Conservation (phyloP, 139 green algal species). For the Limnomonas spitsbergensis region DNA sequence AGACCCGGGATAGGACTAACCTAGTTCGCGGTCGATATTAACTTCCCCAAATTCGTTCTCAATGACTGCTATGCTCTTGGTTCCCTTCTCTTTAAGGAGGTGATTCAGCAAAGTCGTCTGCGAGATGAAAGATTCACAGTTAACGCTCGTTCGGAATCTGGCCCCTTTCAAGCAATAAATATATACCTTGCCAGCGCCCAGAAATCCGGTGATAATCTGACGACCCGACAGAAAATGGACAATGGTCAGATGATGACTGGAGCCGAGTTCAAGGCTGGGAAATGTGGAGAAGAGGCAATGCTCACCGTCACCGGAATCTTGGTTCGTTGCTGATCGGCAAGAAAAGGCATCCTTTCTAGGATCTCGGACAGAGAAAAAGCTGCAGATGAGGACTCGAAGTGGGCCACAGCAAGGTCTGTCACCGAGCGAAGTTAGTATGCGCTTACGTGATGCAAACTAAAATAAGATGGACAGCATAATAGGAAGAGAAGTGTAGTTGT, state of each 20-base stretch:
- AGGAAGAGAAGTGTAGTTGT: no score
- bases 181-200: slow-evolving; percentile 20
- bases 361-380: no score
- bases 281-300: not conserved
- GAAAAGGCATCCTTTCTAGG: slow-evolving; percentile 15
- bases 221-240: not conserved
- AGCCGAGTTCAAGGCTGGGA: not conserved
- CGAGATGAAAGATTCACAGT: not conserved
- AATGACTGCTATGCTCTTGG: slow-evolving; percentile 42
- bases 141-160: no score
- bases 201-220: slow-evolving; percentile 22
- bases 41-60: slow-evolving; percentile 62
- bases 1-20: no score
- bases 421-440: no score
- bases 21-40: slow-evolving; percentile 57
- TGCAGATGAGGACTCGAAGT: no score
- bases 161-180: no score
- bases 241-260: no score
- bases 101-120: slow-evolving; percentile 81
- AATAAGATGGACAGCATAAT: no score
- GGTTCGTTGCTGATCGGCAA: not conserved
- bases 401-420: no score
- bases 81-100: slow-evolving; percentile 56
- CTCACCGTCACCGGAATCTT: slow-evolving; percentile 19
- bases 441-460: no score